Base-by-base conservation (phyloP, 805 yeast genomes). In the Huiozyma naganishii region DNA sequence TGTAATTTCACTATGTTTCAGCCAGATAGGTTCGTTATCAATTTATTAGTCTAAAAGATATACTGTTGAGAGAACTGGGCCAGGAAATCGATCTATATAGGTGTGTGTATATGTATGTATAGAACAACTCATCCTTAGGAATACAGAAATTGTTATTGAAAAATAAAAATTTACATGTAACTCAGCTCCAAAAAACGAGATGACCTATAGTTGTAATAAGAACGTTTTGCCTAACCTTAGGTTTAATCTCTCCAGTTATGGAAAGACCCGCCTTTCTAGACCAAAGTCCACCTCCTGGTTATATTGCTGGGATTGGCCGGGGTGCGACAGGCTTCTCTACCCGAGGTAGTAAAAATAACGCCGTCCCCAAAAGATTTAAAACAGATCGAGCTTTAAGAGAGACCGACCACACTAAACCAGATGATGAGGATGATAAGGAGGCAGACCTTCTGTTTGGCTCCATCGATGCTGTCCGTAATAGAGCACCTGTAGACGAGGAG, bases 251-350 rank as follows among this genome's bases (percentile, higher is more conserved):
- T 47, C 29, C 49, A 39, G 23, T 17, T 10, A 65, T 59, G 80
- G 76, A 74, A 29, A 59, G 77, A 45, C 73, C 72, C 47, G 67
- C 77, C 5, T 92, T 92, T 62, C 67, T 90, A 40, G 87, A 83
- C 55, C 86, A 83, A 65, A 78, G 79, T 48, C 82, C 97, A 1
- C 98, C 98, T 0, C 75, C 82, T 1, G 95, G 94, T 6, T 90
- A 90, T 58, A 74, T 88, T 36, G 83, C 97, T 3, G 98, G 98
- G 27, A 64, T 88, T 6, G 97, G 97, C 0, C 71, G 98, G 57
- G 98, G 98, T 28, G 97, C 97, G 1, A 76, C 85, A 1, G 97
- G 97, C 5, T 89, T 92, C 62, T 79, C 89, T 0, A 87, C 95
- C 0, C 74, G 87, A 46, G 86, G 92, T 1, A 94, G 83, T 48